Evolutionary conservation across 2,329 filamentous ascomycete genomes (phyloP), one percentile per base, ranked within the genome.

Genomic region (Neonectria faginata): DNA sequence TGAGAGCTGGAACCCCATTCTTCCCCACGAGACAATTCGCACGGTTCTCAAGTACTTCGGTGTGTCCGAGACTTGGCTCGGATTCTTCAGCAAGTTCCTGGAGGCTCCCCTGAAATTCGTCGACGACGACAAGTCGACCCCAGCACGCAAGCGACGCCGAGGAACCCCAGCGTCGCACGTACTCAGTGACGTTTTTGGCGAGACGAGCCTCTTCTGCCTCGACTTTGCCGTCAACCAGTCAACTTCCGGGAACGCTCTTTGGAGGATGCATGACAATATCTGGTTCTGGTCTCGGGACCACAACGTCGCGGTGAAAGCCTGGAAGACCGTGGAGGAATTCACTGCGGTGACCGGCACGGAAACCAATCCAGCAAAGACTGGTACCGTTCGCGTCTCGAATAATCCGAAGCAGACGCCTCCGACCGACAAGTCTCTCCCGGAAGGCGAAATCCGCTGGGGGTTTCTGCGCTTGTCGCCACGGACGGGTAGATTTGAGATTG

Each of bases 201-300:
- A 92, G 72, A 77, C 81, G 0, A 78, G 89, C 0, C 77, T 92
- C 0, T 91, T 91, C 70, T 88, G 86, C 64, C 84, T 91, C 68
- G 89, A 91, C 71, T 88, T 88, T 70, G 82, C 88, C 0, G 83
- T 91, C 60, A 91, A 90, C 61, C 83, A 86, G 63, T 77, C 79
- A 2, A 88, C 88, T 0, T 70, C 76, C 6, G 88, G 88, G 0
- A 78, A 79, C 2, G 79, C 82, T n/a, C 75, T 91, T 11, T 89
- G 89, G 73, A 85, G 89, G 12, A 79, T 90, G 41, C 84, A 90
- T 56, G 89, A 91, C 66, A 88, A 91, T 67, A 81, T 91, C 56
- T 91, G 88, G 89, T 88, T 91, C 73, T 91, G 88, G 88, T 70
- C 81, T 68, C 83, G 85, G 9, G 80, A 86, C 6, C 84, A 88